Percentiles rank a stretch among this genome's conserved stretches.
Evolutionary conservation across 805 yeast genomes (phyloP).

Genomic region (Peterozyma toletana): DNA sequence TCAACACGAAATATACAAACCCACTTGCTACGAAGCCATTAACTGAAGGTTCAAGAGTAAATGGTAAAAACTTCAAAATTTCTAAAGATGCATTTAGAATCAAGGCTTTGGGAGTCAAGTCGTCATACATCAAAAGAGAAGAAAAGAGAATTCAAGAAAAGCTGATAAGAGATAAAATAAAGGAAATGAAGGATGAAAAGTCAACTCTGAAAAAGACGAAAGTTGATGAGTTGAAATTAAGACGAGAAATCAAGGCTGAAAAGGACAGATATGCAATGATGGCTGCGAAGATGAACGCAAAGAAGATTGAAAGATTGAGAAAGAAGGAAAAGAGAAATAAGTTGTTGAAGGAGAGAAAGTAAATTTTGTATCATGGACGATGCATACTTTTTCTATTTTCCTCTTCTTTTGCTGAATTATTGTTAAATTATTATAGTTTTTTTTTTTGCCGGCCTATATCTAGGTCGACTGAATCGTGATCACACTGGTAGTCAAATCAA

Average conservation of each 20-base stretch:
- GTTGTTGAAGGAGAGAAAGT: constrained; percentile 74
- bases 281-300: constrained; percentile 84
- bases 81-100: constrained; percentile 63
- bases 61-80: constrained; percentile 69
- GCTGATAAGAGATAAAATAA: constrained; percentile 60
- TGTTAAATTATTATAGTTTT: neutral
- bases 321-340: constrained; percentile 94
- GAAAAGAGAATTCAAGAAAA: constrained; percentile 59
- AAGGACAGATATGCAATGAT: constrained; percentile 78
- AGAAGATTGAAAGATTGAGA: constrained; percentile 84
- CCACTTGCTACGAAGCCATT: constrained; percentile 6
- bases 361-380: neutral
- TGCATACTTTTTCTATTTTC: neutral
- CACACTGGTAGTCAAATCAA: too few relatives aligned
- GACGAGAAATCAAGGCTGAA: constrained; percentile 78
- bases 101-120: constrained; percentile 49
- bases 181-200: constrained; percentile 75
- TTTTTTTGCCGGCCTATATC: neutral
- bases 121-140: constrained; percentile 61
- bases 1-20: constrained; percentile 7
- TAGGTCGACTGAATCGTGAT: neutral
- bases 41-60: constrained; percentile 41
- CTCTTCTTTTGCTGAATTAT: neutral
- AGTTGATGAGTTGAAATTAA: constrained; percentile 56
- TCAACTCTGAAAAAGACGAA: constrained; percentile 46